A percentile compares a stretch with the other conserved stretches of the same genome.
These are phyloP conservation scores for Fusarium oxysporum DNA, from an alignment of 2,329 filamentous ascomycete species.

Conservation along the genomic window DNA sequence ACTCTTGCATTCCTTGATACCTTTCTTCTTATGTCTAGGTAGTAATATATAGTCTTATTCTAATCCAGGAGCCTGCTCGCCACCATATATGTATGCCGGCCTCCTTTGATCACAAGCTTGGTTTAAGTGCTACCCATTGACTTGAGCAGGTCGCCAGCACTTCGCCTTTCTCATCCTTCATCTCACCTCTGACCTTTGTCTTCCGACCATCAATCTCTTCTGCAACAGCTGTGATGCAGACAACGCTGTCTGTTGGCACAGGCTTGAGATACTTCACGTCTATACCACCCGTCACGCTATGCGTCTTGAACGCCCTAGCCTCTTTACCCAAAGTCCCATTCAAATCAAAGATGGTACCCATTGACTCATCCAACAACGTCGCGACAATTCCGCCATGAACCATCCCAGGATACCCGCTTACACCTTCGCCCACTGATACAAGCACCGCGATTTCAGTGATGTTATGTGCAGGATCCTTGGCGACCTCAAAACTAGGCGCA, in stretches of 20 bases:
- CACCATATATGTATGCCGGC: background rate
- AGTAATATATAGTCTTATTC: constrained; percentile 12
- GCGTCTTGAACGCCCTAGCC: constrained; percentile 42
- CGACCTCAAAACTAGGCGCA: constrained; percentile 41
- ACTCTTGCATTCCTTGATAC: constrained; percentile 14
- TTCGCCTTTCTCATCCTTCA: constrained; percentile 47
- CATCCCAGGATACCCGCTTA: constrained; percentile 50
- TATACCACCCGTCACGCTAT: constrained; percentile 51
- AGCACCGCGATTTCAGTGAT: constrained; percentile 49
- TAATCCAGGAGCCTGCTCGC: constrained; percentile 15
- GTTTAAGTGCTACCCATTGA: constrained; percentile 49
- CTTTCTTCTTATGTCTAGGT: constrained; percentile 9
- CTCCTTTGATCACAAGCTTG: constrained; percentile 42
- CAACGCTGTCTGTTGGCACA: constrained; percentile 45
- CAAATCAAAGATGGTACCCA: constrained; percentile 52
- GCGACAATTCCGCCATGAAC: constrained; percentile 53
- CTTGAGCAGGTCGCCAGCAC: constrained; percentile 49
- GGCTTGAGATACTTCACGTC: constrained; percentile 52
- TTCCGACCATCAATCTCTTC: constrained; percentile 52
- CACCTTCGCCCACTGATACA: constrained; percentile 49
- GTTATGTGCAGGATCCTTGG: constrained; percentile 39
- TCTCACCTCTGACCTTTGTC: constrained; percentile 45
- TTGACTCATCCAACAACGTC: constrained; percentile 53
- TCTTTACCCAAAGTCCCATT: constrained; percentile 51
- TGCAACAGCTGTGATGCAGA: constrained; percentile 49